Evolutionary conservation across 306 rosid species (phyloP), one percentile per base, ranked within the genome.

Genomic region (Casuarina cunninghamiana): DNA sequence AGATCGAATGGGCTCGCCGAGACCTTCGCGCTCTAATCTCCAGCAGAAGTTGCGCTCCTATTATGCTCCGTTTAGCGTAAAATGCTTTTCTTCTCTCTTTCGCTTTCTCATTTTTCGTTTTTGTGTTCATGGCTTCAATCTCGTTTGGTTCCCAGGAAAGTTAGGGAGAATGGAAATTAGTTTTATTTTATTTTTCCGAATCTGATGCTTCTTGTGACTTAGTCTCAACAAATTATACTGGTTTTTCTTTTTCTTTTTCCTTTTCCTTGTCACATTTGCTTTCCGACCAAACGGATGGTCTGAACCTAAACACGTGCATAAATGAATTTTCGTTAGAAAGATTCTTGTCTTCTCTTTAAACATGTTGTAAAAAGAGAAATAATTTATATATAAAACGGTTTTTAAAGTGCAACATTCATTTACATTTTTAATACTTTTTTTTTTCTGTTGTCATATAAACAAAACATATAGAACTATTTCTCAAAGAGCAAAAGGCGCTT

Each of bases 1-100:
- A 92, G 80, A 90, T 90, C 12, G 89, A 86, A 21, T 87, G 79
- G 85, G 88, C 92, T 62, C 93, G 92, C n/a, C 82, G 85, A 4
- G 90, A 88, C 73, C 98, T 94, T 69, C 92, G 95, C 0, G 91
- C 89, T 75, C 92, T 94, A 37, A 94, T 92, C 80, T 83, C 84
- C 75, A 63, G 38, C 80, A 87, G 46, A 45, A 79, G 73, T 43
- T 92, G 97, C 12, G 97, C 98, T 67, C 93, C 98, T 72, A 77
- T 90, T 60, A 90, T 94, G 97, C 98, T 94, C 74, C 97, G 95
- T 62, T 78, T 94, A 78, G 98, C 97, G 97, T 94, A 89, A 15
- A 53, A 58, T 75, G 35, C 69, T 73, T 48, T 3, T 48, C 51
- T 48, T 10, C 2, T 63, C 61, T 21, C 71, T 38, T 53, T 32